Conservation (phyloP, 164 flowering plant genomes). For the Macadamia integrifolia region DNA sequence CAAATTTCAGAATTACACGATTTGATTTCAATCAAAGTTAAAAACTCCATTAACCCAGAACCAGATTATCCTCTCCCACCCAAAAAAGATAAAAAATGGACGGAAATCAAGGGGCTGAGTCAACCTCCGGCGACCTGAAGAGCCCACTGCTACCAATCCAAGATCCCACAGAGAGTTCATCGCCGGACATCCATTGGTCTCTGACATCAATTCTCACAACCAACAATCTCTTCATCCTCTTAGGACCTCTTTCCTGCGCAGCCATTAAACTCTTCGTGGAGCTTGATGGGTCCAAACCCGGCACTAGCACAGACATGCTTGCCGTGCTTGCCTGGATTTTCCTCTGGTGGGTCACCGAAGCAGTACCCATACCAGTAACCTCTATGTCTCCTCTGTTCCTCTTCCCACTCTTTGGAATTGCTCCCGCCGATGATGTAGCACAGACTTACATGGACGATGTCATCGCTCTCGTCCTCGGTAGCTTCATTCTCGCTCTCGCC, state of each 20-base stretch:
- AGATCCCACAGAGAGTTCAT: constrained; percentile 15
- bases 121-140: constrained; percentile 31
- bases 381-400: constrained; percentile 91
- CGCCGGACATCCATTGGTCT: constrained; percentile 16
- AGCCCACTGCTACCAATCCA: constrained; percentile 52
- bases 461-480: constrained; percentile 78
- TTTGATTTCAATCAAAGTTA: too few species aligned
- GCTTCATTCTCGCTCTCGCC: constrained; percentile 90
- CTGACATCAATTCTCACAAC: constrained; percentile 36
- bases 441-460: constrained; percentile 84
- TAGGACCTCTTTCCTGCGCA: constrained; percentile 58
- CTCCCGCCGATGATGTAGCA: constrained; percentile 69
- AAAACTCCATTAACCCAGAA: too few species aligned
- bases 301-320: constrained; percentile 53
- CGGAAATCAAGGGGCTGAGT: neutral
- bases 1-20: too few species aligned
- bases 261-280: constrained; percentile 39
- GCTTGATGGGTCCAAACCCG: constrained; percentile 26
- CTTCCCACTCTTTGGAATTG: constrained; percentile 81
- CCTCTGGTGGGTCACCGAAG: constrained; percentile 92
- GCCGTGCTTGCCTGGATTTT: constrained; percentile 77
- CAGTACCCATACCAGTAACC: constrained; percentile 88
- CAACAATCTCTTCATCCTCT: constrained; percentile 42
- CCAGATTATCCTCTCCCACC: neutral
- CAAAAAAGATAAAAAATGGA: constrained; percentile 10